Conservation (phyloP, 139 green algal species). For the Closterium sp. region DNA sequence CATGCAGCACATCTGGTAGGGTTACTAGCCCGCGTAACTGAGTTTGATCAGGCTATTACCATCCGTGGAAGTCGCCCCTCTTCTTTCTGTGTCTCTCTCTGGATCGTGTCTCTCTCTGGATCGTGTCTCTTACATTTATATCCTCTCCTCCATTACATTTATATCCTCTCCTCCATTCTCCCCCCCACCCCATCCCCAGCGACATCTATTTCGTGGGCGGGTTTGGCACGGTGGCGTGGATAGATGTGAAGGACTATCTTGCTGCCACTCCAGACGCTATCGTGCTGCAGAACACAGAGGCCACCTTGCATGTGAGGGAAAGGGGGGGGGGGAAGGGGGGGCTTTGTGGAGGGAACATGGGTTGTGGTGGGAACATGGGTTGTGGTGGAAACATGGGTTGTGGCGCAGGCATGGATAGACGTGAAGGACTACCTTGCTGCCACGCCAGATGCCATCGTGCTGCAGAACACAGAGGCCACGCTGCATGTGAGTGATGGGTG, state of each 20-base stretch:
- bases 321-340: too few relatives aligned
- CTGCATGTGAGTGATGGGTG: slow-evolving; percentile 49
- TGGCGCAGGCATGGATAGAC: too few relatives aligned
- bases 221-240: slow-evolving; percentile 92
- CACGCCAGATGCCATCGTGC: slow-evolving; percentile 75
- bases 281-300: slow-evolving; percentile 21
- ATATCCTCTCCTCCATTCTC: too few relatives aligned
- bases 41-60: too few relatives aligned
- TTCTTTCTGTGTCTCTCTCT: too few relatives aligned
- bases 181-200: background rate
- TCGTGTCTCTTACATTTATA: too few relatives aligned
- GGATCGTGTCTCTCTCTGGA: too few relatives aligned
- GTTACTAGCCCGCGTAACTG: background rate
- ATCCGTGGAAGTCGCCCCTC: too few relatives aligned
- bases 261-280: slow-evolving; percentile 76
- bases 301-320: slow-evolving; percentile 49
- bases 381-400: too few relatives aligned
- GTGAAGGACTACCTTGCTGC: slow-evolving; percentile 81
- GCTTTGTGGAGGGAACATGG: too few relatives aligned
- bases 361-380: too few relatives aligned
- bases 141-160: too few relatives aligned
- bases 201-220: slow-evolving; percentile 99
- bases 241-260: slow-evolving; percentile 86
- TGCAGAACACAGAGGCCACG: slow-evolving; percentile 16
- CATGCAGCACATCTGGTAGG: slow-evolving; percentile 50